Evolutionary conservation across 164 flowering plant genomes (phyloP).

Genomic region (Vitis riparia): DNA sequence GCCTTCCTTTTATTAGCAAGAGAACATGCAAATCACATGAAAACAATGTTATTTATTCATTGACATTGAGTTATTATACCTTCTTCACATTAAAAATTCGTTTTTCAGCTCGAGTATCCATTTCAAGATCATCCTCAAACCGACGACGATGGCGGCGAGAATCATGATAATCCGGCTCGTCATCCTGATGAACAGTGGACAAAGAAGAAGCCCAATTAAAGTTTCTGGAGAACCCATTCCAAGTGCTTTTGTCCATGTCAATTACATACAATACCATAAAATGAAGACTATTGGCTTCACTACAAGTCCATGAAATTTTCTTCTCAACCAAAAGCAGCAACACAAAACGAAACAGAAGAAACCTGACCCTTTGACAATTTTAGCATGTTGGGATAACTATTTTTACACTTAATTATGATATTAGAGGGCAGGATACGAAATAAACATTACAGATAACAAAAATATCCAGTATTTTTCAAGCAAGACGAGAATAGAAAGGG

Average conservation of each 20-base stretch:
- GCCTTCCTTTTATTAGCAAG: neutral
- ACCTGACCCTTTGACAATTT: no score
- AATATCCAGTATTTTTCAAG: neutral
- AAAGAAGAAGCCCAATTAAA: neutral
- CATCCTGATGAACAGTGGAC: conserved; percentile 52
- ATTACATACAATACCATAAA: no score
- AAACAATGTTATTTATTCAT: neutral
- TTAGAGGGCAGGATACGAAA: no score
- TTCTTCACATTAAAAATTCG: conserved; percentile 93
- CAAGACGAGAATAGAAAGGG: neutral
- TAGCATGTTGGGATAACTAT: no score
- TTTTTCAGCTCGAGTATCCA: conserved; percentile 85
- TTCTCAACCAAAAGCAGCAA: no score
- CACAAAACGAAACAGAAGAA: no score
- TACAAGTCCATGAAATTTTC: no score
- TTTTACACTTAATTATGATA: no score
- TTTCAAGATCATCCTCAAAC: conserved; percentile 84
- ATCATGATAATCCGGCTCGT: conserved; percentile 74
- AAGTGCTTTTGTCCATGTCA: no score
- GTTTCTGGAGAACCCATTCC: no score
- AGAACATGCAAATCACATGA: neutral
- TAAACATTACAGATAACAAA: neutral
- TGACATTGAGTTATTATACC: conserved; percentile 34
- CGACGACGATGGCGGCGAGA: conserved; percentile 72
- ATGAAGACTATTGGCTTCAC: no score